Evolutionary conservation across 768 basidiomycete genomes (phyloP).

Genomic region (Saitozyma sp.): DNA sequence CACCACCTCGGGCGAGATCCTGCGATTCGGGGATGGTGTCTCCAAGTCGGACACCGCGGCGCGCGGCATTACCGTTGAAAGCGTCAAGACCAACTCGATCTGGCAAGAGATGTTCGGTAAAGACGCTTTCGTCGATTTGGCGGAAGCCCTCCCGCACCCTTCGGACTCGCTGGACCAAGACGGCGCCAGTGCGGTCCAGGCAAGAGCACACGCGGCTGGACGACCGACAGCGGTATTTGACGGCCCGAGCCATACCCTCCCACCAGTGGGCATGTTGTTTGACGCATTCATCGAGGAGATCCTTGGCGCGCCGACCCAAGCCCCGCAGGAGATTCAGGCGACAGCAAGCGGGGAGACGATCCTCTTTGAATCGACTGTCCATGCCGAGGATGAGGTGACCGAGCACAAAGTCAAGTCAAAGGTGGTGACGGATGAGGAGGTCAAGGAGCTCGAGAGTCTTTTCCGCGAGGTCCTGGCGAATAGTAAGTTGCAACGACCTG

Average conservation of each 20-base stretch:
- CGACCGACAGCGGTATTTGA: slow-evolving; percentile 60
- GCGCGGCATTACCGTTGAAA: slow-evolving; percentile 54
- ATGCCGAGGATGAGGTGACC: not conserved
- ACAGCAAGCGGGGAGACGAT: no score
- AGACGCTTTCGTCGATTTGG: slow-evolving; percentile 60
- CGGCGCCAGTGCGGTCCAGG: slow-evolving; percentile 48
- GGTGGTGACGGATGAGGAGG: slow-evolving; percentile 60
- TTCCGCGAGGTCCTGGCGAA: slow-evolving; percentile 57
- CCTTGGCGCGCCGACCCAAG: slow-evolving; percentile 15
- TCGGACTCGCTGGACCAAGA: slow-evolving; percentile 12
- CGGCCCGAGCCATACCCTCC: slow-evolving; percentile 72
- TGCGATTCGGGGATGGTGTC: slow-evolving; percentile 47
- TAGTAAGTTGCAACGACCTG: not conserved
- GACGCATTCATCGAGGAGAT: slow-evolving; percentile 63
- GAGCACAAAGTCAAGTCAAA: slow-evolving; percentile 44
- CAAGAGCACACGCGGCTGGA: slow-evolving; percentile 52
- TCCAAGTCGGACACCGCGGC: slow-evolving; percentile 54
- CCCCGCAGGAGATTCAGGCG: not conserved
- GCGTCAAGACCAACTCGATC: slow-evolving; percentile 60
- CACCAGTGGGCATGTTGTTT: slow-evolving; percentile 71
- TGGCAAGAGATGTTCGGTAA: slow-evolving; percentile 90
- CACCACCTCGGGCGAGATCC: slow-evolving; percentile 40
- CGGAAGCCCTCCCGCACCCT: slow-evolving; percentile 6
- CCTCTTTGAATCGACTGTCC: no score
- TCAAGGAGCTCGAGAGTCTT: slow-evolving; percentile 63